Percentiles rank a stretch among this genome's conserved stretches.
Conservation (phyloP, 495 filamentous ascomycete species). For the Alectoria sarmentosa region DNA sequence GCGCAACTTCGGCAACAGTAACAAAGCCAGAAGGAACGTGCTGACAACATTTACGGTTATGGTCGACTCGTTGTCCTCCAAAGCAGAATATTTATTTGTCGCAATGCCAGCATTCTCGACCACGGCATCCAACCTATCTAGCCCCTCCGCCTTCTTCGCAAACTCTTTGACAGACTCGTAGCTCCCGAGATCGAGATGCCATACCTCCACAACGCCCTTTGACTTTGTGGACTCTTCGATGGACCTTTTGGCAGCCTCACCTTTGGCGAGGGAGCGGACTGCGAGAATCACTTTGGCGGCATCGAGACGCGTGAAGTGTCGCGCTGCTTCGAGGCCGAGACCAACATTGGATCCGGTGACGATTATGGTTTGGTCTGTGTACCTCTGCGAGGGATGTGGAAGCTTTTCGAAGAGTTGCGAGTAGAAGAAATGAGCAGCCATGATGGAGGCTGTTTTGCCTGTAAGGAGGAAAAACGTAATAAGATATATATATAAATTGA, state of each 20-base stretch:
- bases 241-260: conserved; percentile 33
- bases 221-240: conserved; percentile 31
- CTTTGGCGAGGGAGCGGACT: conserved; percentile 37
- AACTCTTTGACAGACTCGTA: conserved; percentile 34
- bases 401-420: conserved; percentile 40
- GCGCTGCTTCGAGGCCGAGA: conserved; percentile 40
- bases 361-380: conserved; percentile 40
- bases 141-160: conserved; percentile 21
- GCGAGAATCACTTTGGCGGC: conserved; percentile 41
- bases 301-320: conserved; percentile 35
- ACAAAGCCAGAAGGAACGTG: conserved; percentile 34
- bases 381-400: conserved; percentile 29
- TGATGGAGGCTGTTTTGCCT: background rate
- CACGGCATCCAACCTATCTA: conserved; percentile 32
- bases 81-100: conserved; percentile 18
- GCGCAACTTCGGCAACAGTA: conserved; percentile 29
- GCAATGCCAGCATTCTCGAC: conserved; percentile 35
- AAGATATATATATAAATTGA: too few species aligned
- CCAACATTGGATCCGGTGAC: conserved; percentile 48
- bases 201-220: conserved; percentile 33
- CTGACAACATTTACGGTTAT: conserved; percentile 42
- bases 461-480: too few species aligned
- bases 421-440: conserved; percentile 33
- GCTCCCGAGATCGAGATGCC: conserved; percentile 33
- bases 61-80: conserved; percentile 34